Base-by-base conservation (phyloP, 1,139 yeast genomes). In the Yamadazyma dendronema region DNA sequence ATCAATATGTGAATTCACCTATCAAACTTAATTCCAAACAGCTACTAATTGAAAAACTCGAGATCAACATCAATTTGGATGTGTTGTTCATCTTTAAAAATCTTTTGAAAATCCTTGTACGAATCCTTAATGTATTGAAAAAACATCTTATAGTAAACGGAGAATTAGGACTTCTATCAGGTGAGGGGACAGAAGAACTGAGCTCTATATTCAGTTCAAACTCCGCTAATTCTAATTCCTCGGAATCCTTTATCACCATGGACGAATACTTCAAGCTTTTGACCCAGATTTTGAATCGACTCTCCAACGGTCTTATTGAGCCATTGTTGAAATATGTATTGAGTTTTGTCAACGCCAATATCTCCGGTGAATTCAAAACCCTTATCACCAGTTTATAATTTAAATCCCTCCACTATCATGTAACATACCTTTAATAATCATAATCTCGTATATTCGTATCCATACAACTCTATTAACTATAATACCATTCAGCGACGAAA, bases 31-130 rank as follows among this genome's bases (percentile, higher is more conserved):
- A 57, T 40, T 65, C 74, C 10, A 61, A 61, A 33, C 77, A 71
- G 41, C 56, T 71, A 34, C 56, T 68, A 33, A 69, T 71, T 28
- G 77, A 71, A 44, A 71, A 70, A 49, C 52, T 71, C 34, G 77
- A 71, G 42, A 68, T 71, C 34, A 71, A 70, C 42, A 70, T 71
- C 34, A 53, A 59, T 19, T 56, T 71, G 36, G 77, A 71, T 44
- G 58, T 57, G 19, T 49, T 70, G 31, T 71, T 71, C 47, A 67
- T 67, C 7, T 67, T 59, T 51, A 68, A 67, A 46, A 62, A 62
- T 27, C 53, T 65, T 34, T 49, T 70, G 30, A 56, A 61, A 43
- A 46, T 70, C 34, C 43, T 69, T 10, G 40, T 59, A n/a, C 49
- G 52, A 36, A 58, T 70, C 22, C 63, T 61, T 35, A 50, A 48